Conservation (phyloP, 1,284 basidiomycete genomes). For the Earliella scabrosa region DNA sequence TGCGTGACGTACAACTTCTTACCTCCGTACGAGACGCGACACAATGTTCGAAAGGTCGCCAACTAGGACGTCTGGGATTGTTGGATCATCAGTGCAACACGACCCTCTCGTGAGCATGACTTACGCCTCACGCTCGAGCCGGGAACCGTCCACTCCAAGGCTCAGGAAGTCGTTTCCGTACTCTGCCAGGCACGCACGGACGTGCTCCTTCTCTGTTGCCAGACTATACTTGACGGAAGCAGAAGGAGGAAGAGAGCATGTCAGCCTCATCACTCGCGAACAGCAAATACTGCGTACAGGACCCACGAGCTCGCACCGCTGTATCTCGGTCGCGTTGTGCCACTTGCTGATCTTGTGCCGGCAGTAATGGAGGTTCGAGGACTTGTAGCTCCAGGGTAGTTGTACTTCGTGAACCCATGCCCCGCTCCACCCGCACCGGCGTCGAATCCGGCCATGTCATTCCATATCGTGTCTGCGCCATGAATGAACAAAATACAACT, state of each 20-base stretch:
- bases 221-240: too few relatives aligned
- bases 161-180: slow-evolving; percentile 66
- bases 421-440: slow-evolving; percentile 54
- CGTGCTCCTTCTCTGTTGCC: slow-evolving; percentile 64
- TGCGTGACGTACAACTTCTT: slow-evolving; percentile 57
- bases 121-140: slow-evolving; percentile 71
- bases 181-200: slow-evolving; percentile 55
- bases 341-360: slow-evolving; percentile 65
- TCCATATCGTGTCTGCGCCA: slow-evolving; percentile 58
- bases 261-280: too few relatives aligned
- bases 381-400: slow-evolving; percentile 58
- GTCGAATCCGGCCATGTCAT: slow-evolving; percentile 62
- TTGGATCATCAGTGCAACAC: not conserved
- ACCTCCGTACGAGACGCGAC: slow-evolving; percentile 38
- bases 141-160: slow-evolving; percentile 65
- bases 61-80: slow-evolving; percentile 53
- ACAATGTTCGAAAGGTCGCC: slow-evolving; percentile 59
- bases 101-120: slow-evolving; percentile 7
- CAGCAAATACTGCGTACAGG: too few relatives aligned
- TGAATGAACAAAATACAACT: too few relatives aligned
- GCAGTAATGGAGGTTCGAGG: slow-evolving; percentile 67
- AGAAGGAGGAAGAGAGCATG: too few relatives aligned
- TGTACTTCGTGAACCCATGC: slow-evolving; percentile 56
- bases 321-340: slow-evolving; percentile 54
- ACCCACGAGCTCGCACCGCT: slow-evolving; percentile 60